Evolutionary conservation across 306 rosid genomes (phyloP), one percentile per base, ranked within the genome.

Genomic region (Adenanthera pavonina): DNA sequence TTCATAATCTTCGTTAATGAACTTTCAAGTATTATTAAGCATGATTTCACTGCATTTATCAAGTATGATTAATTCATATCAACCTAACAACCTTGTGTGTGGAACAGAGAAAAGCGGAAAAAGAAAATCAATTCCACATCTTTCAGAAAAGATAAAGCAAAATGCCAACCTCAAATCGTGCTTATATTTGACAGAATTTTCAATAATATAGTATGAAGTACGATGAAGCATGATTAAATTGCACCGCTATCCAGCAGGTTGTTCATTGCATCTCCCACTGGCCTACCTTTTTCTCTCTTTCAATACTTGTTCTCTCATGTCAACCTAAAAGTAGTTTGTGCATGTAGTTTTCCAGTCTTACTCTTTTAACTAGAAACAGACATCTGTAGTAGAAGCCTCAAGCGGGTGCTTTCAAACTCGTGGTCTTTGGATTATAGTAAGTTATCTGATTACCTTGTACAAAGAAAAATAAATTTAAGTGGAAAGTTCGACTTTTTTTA

Each of bases 131-230:
- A 74, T 3, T 56, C 62, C 62, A 20, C 5, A 3, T 17, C 77
- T 73, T 40, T 19, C 54, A 75, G 25, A 38, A 56, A 75, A 74
- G 61, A 34, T 20, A 75, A 59, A 75, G 70, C 34, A 60, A 43
- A 75, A 46, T 8, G 44, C 40, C 53, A 38, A 43, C 70, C 59
- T 70, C 71, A 75, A 53, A 14, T 75, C 1, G 25, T 49, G 62
- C 78, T 53, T 53, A 4, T 47, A 3, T 47, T 47, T 30, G 7
- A 73, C 51, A 19, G 43, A 36, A 20, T 46, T 53, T 38, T n/a
- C 38, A 2, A 20, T 19, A 52, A 52, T n/a, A 40, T 40, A 64
- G 11, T 13, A 35, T 35, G 46, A 64, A 6, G 25, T 0, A 64
- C 14, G 69, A 52, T 49, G 35, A 51, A 14, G 64, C 48, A 54